A percentile compares a stretch with the other conserved stretches of the same genome.
Evolutionary conservation across 208 protist genomes (phyloP).

Genomic region (Zelonia costaricensis): DNA sequence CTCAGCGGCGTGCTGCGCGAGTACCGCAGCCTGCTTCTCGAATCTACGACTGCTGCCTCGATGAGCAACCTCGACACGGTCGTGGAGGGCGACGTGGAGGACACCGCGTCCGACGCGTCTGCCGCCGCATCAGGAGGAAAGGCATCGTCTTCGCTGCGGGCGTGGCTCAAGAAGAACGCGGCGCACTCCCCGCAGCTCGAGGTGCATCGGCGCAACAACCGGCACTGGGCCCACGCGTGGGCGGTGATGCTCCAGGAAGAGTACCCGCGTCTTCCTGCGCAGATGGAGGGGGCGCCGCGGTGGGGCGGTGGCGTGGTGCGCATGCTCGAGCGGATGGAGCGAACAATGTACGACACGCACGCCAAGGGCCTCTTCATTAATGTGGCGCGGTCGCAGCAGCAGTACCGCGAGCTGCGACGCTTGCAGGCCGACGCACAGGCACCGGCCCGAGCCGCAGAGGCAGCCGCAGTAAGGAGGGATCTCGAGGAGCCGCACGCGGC

Average conservation of each 20-base stretch:
- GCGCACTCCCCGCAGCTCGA: constrained; percentile 17
- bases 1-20: constrained; percentile 68
- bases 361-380: constrained; percentile 51
- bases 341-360: constrained; percentile 45
- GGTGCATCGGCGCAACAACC: constrained; percentile 21
- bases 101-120: not conserved
- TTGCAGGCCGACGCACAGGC: not conserved
- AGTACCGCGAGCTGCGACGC: constrained; percentile 6
- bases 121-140: not conserved
- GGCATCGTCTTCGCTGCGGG: not conserved
- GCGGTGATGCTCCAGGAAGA: constrained; percentile 35
- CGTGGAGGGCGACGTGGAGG: not conserved
- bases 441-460: not conserved
- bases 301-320: constrained; percentile 24
- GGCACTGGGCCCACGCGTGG: constrained; percentile 35
- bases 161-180: constrained; percentile 7
- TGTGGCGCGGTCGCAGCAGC: constrained; percentile 25
- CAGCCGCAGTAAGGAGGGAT: not conserved
- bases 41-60: not conserved
- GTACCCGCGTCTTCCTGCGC: constrained; percentile 33
- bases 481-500: not conserved
- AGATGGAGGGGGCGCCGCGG: constrained; percentile 43
- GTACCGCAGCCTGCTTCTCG: constrained; percentile 32
- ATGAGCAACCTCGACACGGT: not conserved
- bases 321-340: constrained; percentile 51